These are phyloP conservation scores for Piper longum DNA, from an alignment of 164 flowering plant genomes.

Conservation along the genomic window DNA sequence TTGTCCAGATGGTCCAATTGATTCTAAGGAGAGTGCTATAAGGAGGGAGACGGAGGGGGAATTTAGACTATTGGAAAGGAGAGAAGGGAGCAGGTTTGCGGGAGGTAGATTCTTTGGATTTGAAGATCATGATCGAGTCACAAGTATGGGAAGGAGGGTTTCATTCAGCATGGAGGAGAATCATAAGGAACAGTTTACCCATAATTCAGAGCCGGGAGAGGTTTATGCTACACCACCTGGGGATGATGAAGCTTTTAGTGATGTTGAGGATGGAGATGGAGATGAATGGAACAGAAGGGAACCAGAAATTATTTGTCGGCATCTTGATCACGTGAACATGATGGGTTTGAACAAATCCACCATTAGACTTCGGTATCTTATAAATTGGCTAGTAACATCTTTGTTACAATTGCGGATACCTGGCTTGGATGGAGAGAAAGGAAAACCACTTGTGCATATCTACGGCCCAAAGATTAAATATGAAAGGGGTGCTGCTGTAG, in stretches of 20 bases:
- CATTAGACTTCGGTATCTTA: slow-evolving; percentile 40
- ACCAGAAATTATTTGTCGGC: slow-evolving; percentile 41
- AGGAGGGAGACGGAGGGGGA: slow-evolving; percentile 98
- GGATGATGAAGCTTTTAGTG: slow-evolving; percentile 37
- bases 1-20: slow-evolving; percentile 19
- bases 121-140: slow-evolving; percentile 49
- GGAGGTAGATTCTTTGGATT: slow-evolving; percentile 64
- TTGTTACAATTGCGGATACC: slow-evolving; percentile 46
- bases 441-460: slow-evolving; percentile 36
- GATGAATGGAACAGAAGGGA: slow-evolving; percentile 40
- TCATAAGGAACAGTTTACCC: slow-evolving; percentile 28
- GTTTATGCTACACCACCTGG: slow-evolving; percentile 35
- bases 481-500: slow-evolving; percentile 60
- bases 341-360: slow-evolving; percentile 60
- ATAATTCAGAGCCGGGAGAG: slow-evolving; percentile 50
- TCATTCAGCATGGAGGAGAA: slow-evolving; percentile 66
- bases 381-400: slow-evolving; percentile 76
- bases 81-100: slow-evolving; percentile 30
- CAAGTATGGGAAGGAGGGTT: slow-evolving; percentile 60
- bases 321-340: slow-evolving; percentile 61
- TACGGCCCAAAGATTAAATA: slow-evolving; percentile 68
- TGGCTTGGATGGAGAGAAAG: slow-evolving; percentile 17
- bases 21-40: slow-evolving; percentile 47
- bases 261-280: slow-evolving; percentile 31
- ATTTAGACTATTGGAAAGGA: slow-evolving; percentile 64